Base-by-base conservation (phyloP, 805 yeast species). In the Yamadazyma paraphyllophila region DNA sequence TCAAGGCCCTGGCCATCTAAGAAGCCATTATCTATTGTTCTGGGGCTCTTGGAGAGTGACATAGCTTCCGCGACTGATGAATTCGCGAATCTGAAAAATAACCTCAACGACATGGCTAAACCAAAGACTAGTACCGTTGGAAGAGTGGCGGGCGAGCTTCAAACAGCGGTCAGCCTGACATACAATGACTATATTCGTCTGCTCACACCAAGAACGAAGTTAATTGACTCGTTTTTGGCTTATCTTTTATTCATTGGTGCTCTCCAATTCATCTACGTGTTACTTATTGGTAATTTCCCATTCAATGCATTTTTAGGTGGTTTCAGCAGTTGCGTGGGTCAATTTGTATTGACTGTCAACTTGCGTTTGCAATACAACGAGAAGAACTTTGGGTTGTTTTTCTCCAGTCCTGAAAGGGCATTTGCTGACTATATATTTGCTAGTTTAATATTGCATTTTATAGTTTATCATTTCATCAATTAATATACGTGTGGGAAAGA, bases 291-390 rank as follows among this genome's bases (percentile, higher is more conserved):
- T 31, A 88, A 81, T 57, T 94, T 85, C 78, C 99, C 99, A 13
- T 94, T 94, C 78, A 94, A 94, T 67, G 98, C 97, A 17, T 94
- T 94, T 62, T 75, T 94, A 48, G 92, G 96, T 15, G 98, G 98
- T 1, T 94, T 94, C 62, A 79, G 85, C 45, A 73, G 89, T 16
- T 88, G 97, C 37, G 97, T 94, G 41, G 98, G 96, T 11, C 98
- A 94, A 66, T 94, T 94, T 63, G 98, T 94, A 20, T 77, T 94
- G 51, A 81, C 95, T 10, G 88, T 87, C 35, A 77, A 87, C 49
- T 72, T 94, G 59, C 77, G 98, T 59, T 76, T 92, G 59, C 97
- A 91, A 61, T 73, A 64, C 38, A 52, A 55, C 30, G 62, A 58
- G 24, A 35, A 57, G 36, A 55, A 49, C 31, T 46, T 38, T 20